Conservation (phyloP, 495 filamentous ascomycete species). For the Trichoderma orchidacearum region DNA sequence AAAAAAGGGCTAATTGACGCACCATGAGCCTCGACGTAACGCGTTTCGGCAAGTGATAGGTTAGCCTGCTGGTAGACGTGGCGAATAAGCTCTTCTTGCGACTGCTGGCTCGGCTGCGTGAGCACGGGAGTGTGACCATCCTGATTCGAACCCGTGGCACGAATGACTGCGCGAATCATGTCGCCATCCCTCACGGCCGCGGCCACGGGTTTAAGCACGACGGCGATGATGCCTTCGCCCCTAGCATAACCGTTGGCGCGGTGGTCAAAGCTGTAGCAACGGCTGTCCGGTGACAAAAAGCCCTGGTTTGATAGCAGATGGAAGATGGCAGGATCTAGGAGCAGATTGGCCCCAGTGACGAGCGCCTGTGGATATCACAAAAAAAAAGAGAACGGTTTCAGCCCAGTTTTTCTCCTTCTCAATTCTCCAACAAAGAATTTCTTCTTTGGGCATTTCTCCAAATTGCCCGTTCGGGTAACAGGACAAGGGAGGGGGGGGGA, state of each 20-base stretch:
- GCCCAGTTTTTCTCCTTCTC: background rate
- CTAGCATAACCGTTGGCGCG: conserved; percentile 47
- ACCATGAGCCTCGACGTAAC: conserved; percentile 33
- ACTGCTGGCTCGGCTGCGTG: conserved; percentile 32
- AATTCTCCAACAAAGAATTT: background rate
- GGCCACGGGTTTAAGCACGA: conserved; percentile 39
- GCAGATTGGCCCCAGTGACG: conserved; percentile 35
- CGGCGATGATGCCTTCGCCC: conserved; percentile 40
- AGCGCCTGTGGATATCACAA: conserved; percentile 19
- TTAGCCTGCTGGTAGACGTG: conserved; percentile 30
- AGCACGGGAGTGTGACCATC: conserved; percentile 39
- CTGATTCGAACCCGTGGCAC: conserved; percentile 35
- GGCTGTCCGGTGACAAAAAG: conserved; percentile 23
- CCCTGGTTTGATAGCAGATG: conserved; percentile 12
- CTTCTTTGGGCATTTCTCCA: background rate
- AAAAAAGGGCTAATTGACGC: background rate
- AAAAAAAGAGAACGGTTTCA: no score
- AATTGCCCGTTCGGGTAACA: background rate
- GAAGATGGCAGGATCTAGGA: conserved; percentile 26
- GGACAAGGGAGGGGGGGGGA: background rate
- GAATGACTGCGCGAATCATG: conserved; percentile 46
- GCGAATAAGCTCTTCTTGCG: conserved; percentile 37
- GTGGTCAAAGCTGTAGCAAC: conserved; percentile 43
- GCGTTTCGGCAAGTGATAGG: conserved; percentile 25
- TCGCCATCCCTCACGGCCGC: conserved; percentile 34